Evolutionary conservation across 805 yeast genomes (phyloP), one percentile per base, ranked within the genome.

Genomic region (Komagataella phaffii): DNA sequence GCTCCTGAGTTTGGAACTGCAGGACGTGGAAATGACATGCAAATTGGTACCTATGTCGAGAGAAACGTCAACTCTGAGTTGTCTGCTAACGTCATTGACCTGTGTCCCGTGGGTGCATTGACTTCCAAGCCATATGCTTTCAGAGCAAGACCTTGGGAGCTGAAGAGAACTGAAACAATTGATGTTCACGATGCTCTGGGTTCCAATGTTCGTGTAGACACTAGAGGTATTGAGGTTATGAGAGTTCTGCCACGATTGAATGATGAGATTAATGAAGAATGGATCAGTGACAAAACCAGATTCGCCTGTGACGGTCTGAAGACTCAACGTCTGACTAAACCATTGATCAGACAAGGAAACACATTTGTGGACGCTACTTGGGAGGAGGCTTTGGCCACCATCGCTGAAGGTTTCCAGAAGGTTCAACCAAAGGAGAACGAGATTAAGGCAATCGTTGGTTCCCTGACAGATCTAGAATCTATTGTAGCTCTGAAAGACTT

Each of bases 121-220:
- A 88, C 96, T 43, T 80, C 88, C 24, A 88, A 88, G 69, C 96
- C 96, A 23, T 87, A 87, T 61, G 89, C 96, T n/a, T 87, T 87
- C 76, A 81, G 80, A 64, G 95, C 95, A 14, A 79, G 96, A 64
- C 95, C 96, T 30, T 87, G 96, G 96, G 96, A 87, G 69, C 77
- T 88, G 65, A 87, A 86, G 72, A 81, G 86, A 73, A 86, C 95
- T 49, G 96, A 87, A 68, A 76, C 91, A 50, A 77, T 87, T 59
- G 96, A 87, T 66, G 93, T 87, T 12, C 67, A 81, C 71, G 96
- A 87, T 67, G 96, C 81, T 19, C 64, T 87, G 44, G 96, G 96
- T 23, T 83, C 91, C 46, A 85, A 81, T 61, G 78, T 87, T 57
- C 77, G 96, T 64, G 88, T 87, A 51, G 96, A 87, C 66, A 79